Evolutionary conservation across 2,329 filamentous ascomycete genomes (phyloP).

Genomic region (Chalaropsis thielavioides): DNA sequence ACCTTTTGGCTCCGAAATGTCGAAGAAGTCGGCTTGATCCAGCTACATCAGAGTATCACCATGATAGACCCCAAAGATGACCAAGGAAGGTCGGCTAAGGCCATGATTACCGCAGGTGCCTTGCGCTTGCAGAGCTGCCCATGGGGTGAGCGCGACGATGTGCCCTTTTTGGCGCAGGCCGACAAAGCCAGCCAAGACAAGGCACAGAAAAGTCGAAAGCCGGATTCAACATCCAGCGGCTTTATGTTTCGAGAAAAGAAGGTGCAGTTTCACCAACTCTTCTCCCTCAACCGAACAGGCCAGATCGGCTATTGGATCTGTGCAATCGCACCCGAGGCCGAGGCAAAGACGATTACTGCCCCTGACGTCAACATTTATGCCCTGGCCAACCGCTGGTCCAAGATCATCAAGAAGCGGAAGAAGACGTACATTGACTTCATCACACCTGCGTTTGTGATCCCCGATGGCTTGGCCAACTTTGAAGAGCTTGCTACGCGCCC

Average conservation of each 20-base stretch:
- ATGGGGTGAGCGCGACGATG: conserved; percentile 13
- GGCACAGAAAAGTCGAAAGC: neutral
- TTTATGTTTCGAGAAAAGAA: conserved; percentile 24
- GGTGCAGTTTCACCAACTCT: conserved; percentile 35
- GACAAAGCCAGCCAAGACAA: neutral
- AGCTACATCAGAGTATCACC: neutral
- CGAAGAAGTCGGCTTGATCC: neutral
- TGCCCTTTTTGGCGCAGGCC: neutral
- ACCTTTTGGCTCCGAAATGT: conserved; percentile 10
- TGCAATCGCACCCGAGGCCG: conserved; percentile 19
- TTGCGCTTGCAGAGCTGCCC: conserved; percentile 1
- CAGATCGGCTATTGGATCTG: conserved; percentile 30
- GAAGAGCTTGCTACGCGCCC: conserved; percentile 18
- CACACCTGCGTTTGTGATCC: conserved; percentile 26
- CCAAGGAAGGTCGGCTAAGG: neutral
- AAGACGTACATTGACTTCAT: conserved; percentile 19
- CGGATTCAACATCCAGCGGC: conserved; percentile 18
- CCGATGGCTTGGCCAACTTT: conserved; percentile 25
- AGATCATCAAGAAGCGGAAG: conserved; percentile 12
- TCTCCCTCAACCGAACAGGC: conserved; percentile 30
- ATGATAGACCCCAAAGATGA: neutral
- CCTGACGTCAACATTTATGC: conserved; percentile 8
- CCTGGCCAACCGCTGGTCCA: conserved; percentile 8
- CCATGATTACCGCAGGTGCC: neutral
- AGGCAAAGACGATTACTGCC: conserved; percentile 6